These are phyloP conservation scores for Huntiella savannae DNA, from an alignment of 2,329 filamentous ascomycete species.

Conservation along the genomic window DNA sequence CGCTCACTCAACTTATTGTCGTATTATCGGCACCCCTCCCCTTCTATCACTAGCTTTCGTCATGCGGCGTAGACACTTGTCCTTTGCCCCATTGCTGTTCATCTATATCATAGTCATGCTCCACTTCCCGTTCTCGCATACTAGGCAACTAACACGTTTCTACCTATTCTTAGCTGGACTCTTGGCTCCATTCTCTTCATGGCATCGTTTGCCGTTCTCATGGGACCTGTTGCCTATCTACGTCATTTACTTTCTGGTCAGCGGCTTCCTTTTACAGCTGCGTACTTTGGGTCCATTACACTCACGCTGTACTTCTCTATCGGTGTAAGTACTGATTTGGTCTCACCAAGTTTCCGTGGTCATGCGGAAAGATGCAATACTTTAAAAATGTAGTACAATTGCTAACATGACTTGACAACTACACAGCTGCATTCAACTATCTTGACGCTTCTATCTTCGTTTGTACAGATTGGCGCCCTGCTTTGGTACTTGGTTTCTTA, in stretches of 20 bases:
- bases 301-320: slow-evolving; percentile 84
- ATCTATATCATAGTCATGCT: no score
- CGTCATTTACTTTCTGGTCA: slow-evolving; percentile 70
- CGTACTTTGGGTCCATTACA: slow-evolving; percentile 84
- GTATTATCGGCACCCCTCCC: no score
- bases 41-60: no score
- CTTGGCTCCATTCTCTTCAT: slow-evolving; percentile 82
- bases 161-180: slow-evolving; percentile 52
- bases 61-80: no score
- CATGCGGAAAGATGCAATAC: no score
- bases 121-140: no score
- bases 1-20: no score
- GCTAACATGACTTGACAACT: background rate
- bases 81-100: no score
- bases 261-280: slow-evolving; percentile 76
- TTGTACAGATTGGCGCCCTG: slow-evolving; percentile 67
- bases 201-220: slow-evolving; percentile 79
- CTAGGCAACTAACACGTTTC: no score
- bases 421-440: slow-evolving; percentile 60
- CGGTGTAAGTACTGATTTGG: slow-evolving; percentile 45
- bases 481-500: slow-evolving; percentile 93
- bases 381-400: no score
- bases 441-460: slow-evolving; percentile 66
- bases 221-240: slow-evolving; percentile 71
- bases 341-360: no score